Percentiles rank a stretch among this genome's conserved stretches.
These are phyloP conservation scores for Paratrypanosoma confusum DNA, from an alignment of 208 protist genomes.

Conservation along the genomic window DNA sequence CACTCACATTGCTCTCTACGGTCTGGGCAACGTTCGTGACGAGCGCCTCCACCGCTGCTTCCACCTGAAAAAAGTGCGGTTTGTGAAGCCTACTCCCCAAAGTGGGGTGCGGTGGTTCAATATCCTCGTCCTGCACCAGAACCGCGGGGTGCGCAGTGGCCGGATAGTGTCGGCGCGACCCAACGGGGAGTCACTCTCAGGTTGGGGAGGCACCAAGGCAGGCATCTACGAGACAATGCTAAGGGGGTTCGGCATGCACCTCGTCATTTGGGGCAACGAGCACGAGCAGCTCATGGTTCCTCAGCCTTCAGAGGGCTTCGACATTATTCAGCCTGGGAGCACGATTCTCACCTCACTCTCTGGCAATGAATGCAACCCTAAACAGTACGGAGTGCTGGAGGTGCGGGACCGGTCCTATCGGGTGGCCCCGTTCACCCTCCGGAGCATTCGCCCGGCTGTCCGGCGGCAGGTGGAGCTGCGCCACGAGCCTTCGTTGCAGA, in stretches of 20 bases:
- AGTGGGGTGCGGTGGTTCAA: constrained; percentile 90
- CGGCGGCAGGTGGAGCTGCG: constrained; percentile 75
- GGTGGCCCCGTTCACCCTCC: constrained; percentile 79
- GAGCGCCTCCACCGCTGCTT: constrained; percentile 96
- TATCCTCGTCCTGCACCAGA: constrained; percentile 97
- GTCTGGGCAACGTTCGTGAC: constrained; percentile 96
- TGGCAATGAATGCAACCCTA: constrained; percentile 90
- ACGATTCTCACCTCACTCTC: constrained; percentile 92
- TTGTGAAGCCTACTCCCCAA: constrained; percentile 68
- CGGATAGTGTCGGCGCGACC: background rate
- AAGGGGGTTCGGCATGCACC: constrained; percentile 83
- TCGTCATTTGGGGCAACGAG: constrained; percentile 99
- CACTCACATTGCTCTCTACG: constrained; percentile 97
- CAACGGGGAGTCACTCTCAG: too few species aligned
- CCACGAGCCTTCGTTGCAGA: constrained; percentile 30
- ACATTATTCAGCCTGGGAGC: constrained; percentile 96
- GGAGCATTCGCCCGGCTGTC: constrained; percentile 89
- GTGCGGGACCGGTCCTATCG: constrained; percentile 69
- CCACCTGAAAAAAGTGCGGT: constrained; percentile 88
- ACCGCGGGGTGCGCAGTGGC: constrained; percentile 76
- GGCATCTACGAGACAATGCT: constrained; percentile 93
- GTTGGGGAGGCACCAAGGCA: constrained; percentile 50
- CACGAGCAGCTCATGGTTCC: constrained; percentile 96
- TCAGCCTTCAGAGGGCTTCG: constrained; percentile 66
- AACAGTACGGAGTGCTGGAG: constrained; percentile 88